Base-by-base conservation (phyloP, 2,329 filamentous ascomycete genomes). In the Monosporascus cannonballus region DNA sequence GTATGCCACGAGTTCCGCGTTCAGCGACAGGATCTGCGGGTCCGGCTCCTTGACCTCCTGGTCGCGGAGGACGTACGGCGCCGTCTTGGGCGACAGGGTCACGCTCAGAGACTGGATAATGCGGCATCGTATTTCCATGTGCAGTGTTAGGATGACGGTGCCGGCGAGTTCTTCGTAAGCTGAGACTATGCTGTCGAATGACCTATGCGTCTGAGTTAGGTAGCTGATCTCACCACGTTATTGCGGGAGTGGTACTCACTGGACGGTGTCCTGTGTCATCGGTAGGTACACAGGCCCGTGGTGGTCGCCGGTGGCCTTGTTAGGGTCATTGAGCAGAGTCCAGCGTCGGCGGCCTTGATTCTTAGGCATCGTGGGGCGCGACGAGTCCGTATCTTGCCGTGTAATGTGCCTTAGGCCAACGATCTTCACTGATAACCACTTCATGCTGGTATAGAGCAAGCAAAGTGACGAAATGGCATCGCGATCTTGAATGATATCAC, bases 381-480 rank as follows among this genome's bases (percentile, higher is more conserved):
- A 80, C 34, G 83, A 84, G 68, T 90, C 84, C 38, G 83, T 81
- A 46, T 89, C 84, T 55, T 87, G 84, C 50, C 80, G 77, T 20
- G 89, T 93, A 63, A 96, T 90, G 64, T 93, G 86, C 42, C 94
- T 83, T 50, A 99, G 77, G 53, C 89, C 79, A n/a, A 79, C 75
- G 42, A 96, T 84, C 71, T 93, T 94, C 61, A 86, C 86, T 20
- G 89, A 85, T 37, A 99, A 82, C 94, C 94, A 99, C 76, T 95
- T 94, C 90, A 97, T 96, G 74, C 92, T 96, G 48, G 92, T 96
- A 69, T 96, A 95, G 37, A 99, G 76, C 39, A 96, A 80, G 61
- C 92, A 96, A 4, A 99, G 74, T 4, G 87, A 87, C 44, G 87
- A 84, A 27, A 97, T 86, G 4, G 86, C 88, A 67, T 97, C 95